Percentiles rank a stretch among this genome's conserved stretches.
Evolutionary conservation across 192 early-diverging fungal genomes (phyloP).

Genomic region (Backusella parvicylindrica): DNA sequence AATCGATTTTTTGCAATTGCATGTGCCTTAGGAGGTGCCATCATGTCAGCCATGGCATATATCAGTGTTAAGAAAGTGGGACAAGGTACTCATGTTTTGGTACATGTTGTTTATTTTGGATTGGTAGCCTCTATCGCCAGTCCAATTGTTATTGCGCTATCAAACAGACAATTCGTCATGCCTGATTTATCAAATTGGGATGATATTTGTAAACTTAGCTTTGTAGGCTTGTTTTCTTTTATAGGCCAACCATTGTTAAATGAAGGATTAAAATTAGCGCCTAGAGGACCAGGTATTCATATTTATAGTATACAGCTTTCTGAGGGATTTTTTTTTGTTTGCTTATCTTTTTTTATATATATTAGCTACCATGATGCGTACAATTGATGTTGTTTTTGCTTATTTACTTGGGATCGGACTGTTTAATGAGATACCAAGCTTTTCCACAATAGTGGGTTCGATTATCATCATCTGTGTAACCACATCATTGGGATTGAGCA

Average conservation of each 20-base stretch:
- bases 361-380: slow-evolving; percentile 60
- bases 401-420: slow-evolving; percentile 68
- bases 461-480: slow-evolving; percentile 59
- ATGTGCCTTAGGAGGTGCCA: slow-evolving; percentile 54
- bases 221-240: slow-evolving; percentile 61
- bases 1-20: slow-evolving; percentile 33
- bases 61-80: slow-evolving; percentile 70
- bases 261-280: slow-evolving; percentile 67
- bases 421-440: slow-evolving; percentile 61
- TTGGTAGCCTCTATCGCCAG: slow-evolving; percentile 49
- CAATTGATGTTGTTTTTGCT: slow-evolving; percentile 77
- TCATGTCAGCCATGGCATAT: slow-evolving; percentile 62
- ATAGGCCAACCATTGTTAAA: slow-evolving; percentile 70
- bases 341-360: neutral
- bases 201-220: slow-evolving; percentile 22
- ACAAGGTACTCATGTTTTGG: slow-evolving; percentile 65
- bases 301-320: neutral
- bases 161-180: slow-evolving; percentile 36
- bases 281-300: slow-evolving; percentile 56
- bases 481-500: slow-evolving; percentile 56
- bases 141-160: slow-evolving; percentile 35
- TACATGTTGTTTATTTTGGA: slow-evolving; percentile 80
- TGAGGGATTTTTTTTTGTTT: neutral
- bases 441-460: slow-evolving; percentile 54
- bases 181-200: slow-evolving; percentile 36